Evolutionary conservation across 768 basidiomycete genomes (phyloP).

Genomic region (Hebeloma cylindrosporum): DNA sequence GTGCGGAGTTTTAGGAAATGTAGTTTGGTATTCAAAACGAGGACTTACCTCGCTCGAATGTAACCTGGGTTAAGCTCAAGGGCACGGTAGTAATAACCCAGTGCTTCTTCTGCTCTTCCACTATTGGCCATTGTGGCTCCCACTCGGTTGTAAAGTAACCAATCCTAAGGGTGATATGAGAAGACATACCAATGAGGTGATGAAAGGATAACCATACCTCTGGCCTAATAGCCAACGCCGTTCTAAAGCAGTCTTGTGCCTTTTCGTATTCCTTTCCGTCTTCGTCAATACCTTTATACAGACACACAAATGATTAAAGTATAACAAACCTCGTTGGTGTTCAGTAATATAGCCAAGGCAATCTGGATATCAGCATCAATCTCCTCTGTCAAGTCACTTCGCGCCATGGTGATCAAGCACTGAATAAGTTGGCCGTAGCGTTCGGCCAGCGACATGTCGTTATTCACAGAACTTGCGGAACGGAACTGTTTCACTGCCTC

Average conservation of each 20-base stretch:
- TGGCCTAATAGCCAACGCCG: slow-evolving; percentile 85
- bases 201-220: slow-evolving; percentile 50
- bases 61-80: slow-evolving; percentile 87
- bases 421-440: slow-evolving; percentile 59
- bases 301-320: slow-evolving; percentile 2
- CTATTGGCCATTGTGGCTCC: slow-evolving; percentile 95
- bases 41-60: slow-evolving; percentile 75
- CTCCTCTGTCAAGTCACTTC: slow-evolving; percentile 50
- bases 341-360: slow-evolving; percentile 89
- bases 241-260: slow-evolving; percentile 90
- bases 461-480: slow-evolving; percentile 28
- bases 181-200: slow-evolving; percentile 2
- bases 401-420: slow-evolving; percentile 82
- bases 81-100: slow-evolving; percentile 83
- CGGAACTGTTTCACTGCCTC: slow-evolving; percentile 43
- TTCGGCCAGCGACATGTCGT: slow-evolving; percentile 34
- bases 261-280: slow-evolving; percentile 76
- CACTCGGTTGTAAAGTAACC: slow-evolving; percentile 89
- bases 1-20: slow-evolving; percentile 1
- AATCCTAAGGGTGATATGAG: slow-evolving; percentile 59
- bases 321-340: slow-evolving; percentile 75
- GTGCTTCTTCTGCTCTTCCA: slow-evolving; percentile 75
- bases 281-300: slow-evolving; percentile 7
- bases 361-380: slow-evolving; percentile 96
- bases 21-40: slow-evolving; percentile 4